A percentile compares a stretch with the other conserved stretches of the same genome.
phyloP scores from a whole-genome alignment of 139 green algal species.

The Auxenochlorella protothecoides region DNA sequence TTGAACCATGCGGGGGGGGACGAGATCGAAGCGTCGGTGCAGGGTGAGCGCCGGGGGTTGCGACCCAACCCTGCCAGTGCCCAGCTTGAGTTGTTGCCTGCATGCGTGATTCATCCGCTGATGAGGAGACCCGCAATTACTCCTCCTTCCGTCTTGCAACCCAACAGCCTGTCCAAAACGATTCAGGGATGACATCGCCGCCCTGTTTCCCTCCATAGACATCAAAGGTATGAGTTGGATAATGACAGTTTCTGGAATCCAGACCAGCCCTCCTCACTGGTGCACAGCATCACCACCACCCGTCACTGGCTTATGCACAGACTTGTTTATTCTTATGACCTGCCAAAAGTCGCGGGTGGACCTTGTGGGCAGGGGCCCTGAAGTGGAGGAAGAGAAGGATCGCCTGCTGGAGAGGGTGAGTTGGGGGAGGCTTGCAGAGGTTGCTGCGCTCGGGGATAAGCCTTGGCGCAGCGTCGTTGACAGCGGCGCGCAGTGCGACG shows the following conservation, averaged over 20 bases:
- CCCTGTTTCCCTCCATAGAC: slow-evolving; percentile 36
- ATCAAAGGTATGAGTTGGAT: slow-evolving; percentile 28
- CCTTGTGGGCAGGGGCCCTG: slow-evolving; percentile 66
- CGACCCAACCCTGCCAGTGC: too few relatives aligned
- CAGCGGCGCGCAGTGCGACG: background rate
- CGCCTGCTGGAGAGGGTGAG: slow-evolving; percentile 59
- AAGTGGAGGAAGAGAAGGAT: slow-evolving; percentile 81
- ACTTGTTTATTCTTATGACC: slow-evolving; percentile 55
- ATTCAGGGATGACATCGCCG: slow-evolving; percentile 34
- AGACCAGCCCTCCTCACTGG: slow-evolving; percentile 9
- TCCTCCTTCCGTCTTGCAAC: too few relatives aligned
- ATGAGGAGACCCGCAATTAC: too few relatives aligned
- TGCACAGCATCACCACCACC: background rate
- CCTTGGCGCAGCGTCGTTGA: background rate
- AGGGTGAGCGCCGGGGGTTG: too few relatives aligned
- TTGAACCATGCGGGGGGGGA: too few relatives aligned
- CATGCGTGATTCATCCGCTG: too few relatives aligned
- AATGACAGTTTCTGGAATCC: background rate
- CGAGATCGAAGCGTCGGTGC: too few relatives aligned
- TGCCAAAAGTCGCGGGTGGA: slow-evolving; percentile 75
- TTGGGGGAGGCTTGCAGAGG: background rate
- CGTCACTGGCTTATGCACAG: slow-evolving; percentile 6
- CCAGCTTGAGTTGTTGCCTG: too few relatives aligned
- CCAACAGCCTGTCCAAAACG: slow-evolving; percentile 32
- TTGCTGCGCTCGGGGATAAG: background rate